phyloP scores from a whole-genome alignment of 768 basidiomycete genomes.

The Phlebiopsis gigantea region DNA sequence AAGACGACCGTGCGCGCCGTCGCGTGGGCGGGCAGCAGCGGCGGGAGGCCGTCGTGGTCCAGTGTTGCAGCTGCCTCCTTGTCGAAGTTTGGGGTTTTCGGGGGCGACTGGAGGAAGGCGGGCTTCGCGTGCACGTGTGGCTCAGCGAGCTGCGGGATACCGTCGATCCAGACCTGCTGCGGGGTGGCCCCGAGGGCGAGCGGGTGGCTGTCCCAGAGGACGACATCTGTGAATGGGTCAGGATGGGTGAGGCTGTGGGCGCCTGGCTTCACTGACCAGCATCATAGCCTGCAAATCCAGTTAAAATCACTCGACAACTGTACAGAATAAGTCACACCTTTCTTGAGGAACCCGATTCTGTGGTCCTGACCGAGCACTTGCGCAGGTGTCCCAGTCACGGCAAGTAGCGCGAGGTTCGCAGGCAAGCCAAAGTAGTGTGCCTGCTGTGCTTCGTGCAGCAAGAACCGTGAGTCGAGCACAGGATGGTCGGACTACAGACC shows the following conservation, averaged over 20 bases:
- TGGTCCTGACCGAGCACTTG: constrained; percentile 67
- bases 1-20: constrained; percentile 44
- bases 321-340: constrained; percentile 31
- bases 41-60: constrained; percentile 61
- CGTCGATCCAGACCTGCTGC: constrained; percentile 80
- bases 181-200: constrained; percentile 75
- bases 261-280: constrained; percentile 45
- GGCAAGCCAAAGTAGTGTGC: constrained; percentile 70
- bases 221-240: constrained; percentile 44
- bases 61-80: constrained; percentile 50
- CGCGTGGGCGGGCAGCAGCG: constrained; percentile 40
- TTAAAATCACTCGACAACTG: background rate
- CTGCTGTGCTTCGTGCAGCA: constrained; percentile 56
- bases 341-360: constrained; percentile 63
- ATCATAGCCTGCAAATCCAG: constrained; percentile 48
- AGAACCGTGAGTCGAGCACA: constrained; percentile 48
- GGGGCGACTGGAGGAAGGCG: constrained; percentile 41
- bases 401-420: constrained; percentile 57
- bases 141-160: constrained; percentile 59
- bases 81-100: constrained; percentile 55
- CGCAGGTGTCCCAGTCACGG: constrained; percentile 72
- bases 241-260: background rate
- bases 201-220: constrained; percentile 77
- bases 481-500: constrained; percentile 43
- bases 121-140: constrained; percentile 53